These are phyloP conservation scores for Clarireedia monteithiana DNA, from an alignment of 2,329 filamentous ascomycete genomes.

Conservation along the genomic window DNA sequence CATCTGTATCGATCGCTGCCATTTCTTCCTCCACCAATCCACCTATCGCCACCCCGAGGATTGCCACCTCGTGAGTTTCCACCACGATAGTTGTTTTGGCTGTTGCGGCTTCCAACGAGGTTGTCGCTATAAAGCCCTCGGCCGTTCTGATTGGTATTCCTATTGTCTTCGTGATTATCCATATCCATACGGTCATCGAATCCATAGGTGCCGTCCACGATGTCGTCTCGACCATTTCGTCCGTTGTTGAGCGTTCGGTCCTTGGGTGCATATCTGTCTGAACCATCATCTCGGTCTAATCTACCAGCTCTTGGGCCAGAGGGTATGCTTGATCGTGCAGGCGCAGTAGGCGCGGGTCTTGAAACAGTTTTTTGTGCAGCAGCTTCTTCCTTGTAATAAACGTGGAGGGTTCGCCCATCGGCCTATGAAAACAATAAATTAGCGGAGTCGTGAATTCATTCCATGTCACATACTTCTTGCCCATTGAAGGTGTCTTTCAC, in stretches of 20 bases:
- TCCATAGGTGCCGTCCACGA: conserved; percentile 30
- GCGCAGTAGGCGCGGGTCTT: background rate
- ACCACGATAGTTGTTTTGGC: conserved; percentile 12
- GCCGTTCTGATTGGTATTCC: conserved; percentile 7
- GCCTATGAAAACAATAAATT: conserved; percentile 40
- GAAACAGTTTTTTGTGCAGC: conserved; percentile 2
- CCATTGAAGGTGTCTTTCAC: conserved; percentile 72
- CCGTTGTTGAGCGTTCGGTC: conserved; percentile 19
- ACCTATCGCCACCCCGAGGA: conserved; percentile 1
- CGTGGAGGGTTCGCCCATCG: conserved; percentile 65
- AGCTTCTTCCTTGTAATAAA: conserved; percentile 56
- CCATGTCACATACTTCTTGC: conserved; percentile 52
- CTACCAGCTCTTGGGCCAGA: conserved; percentile 26
- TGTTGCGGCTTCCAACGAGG: conserved; percentile 18
- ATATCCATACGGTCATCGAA: conserved; percentile 30
- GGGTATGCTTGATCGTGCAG: conserved; percentile 13
- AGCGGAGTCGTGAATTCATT: background rate
- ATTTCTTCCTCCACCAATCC: conserved; percentile 17
- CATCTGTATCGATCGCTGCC: conserved; percentile 20
- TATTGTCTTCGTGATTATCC: conserved; percentile 19
- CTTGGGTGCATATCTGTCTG: conserved; percentile 21
- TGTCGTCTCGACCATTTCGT: conserved; percentile 18
- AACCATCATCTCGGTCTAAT: conserved; percentile 15
- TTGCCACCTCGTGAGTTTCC: conserved; percentile 13
- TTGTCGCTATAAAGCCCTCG: conserved; percentile 28